Evolutionary conservation across 768 basidiomycete species (phyloP), one percentile per base, ranked within the genome.

Genomic region (Amyloporia xantha): DNA sequence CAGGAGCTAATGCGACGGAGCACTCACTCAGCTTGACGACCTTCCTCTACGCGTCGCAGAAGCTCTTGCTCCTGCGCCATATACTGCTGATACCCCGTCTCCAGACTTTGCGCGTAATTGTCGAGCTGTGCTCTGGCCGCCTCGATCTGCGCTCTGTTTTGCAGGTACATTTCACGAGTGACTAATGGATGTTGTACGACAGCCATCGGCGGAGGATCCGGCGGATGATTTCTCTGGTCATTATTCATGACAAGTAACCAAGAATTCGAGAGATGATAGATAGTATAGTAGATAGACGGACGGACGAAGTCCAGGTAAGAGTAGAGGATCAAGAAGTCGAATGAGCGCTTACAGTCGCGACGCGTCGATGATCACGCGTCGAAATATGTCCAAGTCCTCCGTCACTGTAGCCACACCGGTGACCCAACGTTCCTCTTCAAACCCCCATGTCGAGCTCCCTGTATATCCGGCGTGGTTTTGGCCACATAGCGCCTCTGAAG

Each of bases 11-110:
- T 15, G 7, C 30, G 15, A 33, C 38, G 9, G 12, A 39, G 13
- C 5, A 49, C 71, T 52, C 49, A 71, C 77, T 69, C 66, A 33
- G 78, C 79, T 46, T 71, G 62, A 17, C 70, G 66, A 1, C 78
- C 79, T 17, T 71, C 71, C 33, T 64, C 35, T 13, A 42, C 24
- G 4, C 23, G 48, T 13, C 23, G 26, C 41, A 15, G 15, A 30
- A 49, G 21, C 28, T 49, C 17, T 6, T 49, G 26, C 30, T 49
- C 40, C 30, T 36, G 40, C 12, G 21, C 30, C 3, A 37, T 13
- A 47, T 24, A 47, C 5, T 68, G 66, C 47, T 63, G 58, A 45
- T 68, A 64, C 2, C 70, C 77, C 1, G 59, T 54, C 38, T 76
- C 72, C 47, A 78, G 77, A 52, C 68, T 61, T 25, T 50, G 49